These are phyloP conservation scores for Curvularia sp. DNA, from an alignment of 2,329 filamentous ascomycete species.

Conservation along the genomic window DNA sequence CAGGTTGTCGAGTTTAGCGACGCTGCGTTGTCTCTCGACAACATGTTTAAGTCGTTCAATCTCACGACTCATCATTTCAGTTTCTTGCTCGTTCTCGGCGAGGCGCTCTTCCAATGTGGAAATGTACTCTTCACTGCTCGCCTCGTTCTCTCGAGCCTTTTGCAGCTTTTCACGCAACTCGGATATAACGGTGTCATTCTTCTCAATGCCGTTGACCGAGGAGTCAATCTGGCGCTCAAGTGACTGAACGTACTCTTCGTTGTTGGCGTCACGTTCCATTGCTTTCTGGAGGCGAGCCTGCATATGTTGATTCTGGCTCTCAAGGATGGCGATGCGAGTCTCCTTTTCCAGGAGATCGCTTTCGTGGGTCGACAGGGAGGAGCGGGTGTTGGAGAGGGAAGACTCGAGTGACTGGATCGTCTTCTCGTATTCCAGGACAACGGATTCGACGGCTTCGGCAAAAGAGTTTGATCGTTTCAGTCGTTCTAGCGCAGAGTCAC, in stretches of 20 bases:
- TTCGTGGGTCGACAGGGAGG: constrained; percentile 83
- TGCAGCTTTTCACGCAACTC: constrained; percentile 92
- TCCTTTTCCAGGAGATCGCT: constrained; percentile 90
- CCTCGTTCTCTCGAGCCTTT: constrained; percentile 87
- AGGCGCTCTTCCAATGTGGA: constrained; percentile 94
- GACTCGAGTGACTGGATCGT: constrained; percentile 94
- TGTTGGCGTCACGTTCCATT: constrained; percentile 87
- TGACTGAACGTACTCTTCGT: constrained; percentile 91
- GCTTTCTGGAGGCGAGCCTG: constrained; percentile 91
- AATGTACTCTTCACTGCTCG: constrained; percentile 93
- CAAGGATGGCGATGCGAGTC: constrained; percentile 89
- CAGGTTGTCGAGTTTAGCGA: constrained; percentile 92
- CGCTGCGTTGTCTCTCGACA: constrained; percentile 90
- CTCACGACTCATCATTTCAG: constrained; percentile 95
- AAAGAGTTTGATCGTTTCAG: constrained; percentile 95
- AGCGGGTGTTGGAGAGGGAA: constrained; percentile 85
- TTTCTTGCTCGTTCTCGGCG: constrained; percentile 93
- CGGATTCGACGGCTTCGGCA: constrained; percentile 92
- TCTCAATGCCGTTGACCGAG: constrained; percentile 89
- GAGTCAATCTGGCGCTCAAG: constrained; percentile 90
- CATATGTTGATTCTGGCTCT: constrained; percentile 89
- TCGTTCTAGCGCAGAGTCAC: constrained; percentile 82
- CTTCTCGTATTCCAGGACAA: constrained; percentile 97
- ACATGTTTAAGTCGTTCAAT: constrained; percentile 94
- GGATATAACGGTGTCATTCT: constrained; percentile 81